phyloP scores from a whole-genome alignment of 306 rosid species.

The Cicer cuneatum region DNA sequence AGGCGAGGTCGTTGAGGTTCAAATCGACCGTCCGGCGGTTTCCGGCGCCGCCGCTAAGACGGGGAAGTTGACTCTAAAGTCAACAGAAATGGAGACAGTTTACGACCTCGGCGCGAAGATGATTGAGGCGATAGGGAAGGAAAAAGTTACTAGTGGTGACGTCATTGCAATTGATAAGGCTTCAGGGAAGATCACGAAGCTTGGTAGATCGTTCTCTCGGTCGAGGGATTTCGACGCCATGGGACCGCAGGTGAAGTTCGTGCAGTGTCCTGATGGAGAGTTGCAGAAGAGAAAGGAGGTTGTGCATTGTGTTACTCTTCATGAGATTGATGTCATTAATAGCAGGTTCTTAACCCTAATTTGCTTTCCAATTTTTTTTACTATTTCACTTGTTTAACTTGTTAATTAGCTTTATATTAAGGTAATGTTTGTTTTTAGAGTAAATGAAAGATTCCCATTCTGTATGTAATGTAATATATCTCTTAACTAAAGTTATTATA shows the following conservation, averaged over 20 bases:
- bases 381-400: background rate
- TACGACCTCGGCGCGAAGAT: conserved; percentile 97
- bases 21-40: conserved; percentile 84
- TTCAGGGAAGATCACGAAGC: conserved; percentile 91
- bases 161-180: conserved; percentile 82
- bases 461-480: background rate
- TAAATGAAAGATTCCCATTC: background rate
- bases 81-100: conserved; percentile 98
- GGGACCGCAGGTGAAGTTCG: conserved; percentile 89
- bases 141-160: conserved; percentile 93
- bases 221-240: conserved; percentile 95
- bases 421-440: background rate
- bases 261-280: conserved; percentile 99
- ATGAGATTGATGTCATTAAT: conserved; percentile 97
- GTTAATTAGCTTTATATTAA: background rate
- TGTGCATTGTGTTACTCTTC: conserved; percentile 96
- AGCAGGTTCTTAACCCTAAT: conserved; percentile 66
- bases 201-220: conserved; percentile 89
- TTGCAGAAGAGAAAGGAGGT: conserved; percentile 98
- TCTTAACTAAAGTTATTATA: background rate
- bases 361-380: background rate
- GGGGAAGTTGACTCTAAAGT: conserved; percentile 84
- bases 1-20: conserved; percentile 96
- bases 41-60: conserved; percentile 90
- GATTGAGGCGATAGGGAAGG: conserved; percentile 94